A percentile compares a stretch with the other conserved stretches of the same genome.
Evolutionary conservation across 202 grass and related monocot genomes (phyloP).

Genomic region (Carex sylvatica): DNA sequence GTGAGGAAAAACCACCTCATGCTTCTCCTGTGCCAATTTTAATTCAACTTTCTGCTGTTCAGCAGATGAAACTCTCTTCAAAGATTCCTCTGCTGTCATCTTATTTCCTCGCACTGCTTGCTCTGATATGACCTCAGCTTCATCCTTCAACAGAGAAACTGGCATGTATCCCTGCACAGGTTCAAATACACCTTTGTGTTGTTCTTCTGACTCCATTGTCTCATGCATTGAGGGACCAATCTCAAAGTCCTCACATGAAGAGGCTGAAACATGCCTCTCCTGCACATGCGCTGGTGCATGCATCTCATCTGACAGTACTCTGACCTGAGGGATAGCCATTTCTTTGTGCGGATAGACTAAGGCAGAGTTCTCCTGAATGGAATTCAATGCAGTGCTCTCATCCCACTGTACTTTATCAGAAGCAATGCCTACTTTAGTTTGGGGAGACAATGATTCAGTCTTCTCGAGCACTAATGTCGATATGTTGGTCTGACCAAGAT

Average conservation of each 20-base stretch:
- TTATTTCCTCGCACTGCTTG: background rate
- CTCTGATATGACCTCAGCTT: background rate
- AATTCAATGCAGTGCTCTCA: background rate
- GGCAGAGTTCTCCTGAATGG: background rate
- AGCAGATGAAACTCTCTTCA: constrained; percentile 4
- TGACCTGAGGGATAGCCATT: background rate
- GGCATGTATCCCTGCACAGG: background rate
- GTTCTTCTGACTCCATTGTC: background rate
- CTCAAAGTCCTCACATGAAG: background rate
- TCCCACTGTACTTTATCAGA: background rate
- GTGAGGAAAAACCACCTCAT: background rate
- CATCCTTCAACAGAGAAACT: background rate
- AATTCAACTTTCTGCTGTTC: background rate
- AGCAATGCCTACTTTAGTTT: background rate
- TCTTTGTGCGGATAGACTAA: background rate
- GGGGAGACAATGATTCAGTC: background rate
- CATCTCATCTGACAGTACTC: constrained; percentile 3
- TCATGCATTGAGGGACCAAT: background rate
- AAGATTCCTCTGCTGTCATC: background rate
- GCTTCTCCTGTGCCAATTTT: background rate
- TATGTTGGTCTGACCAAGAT: background rate
- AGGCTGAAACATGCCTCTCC: background rate
- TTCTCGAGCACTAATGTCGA: background rate
- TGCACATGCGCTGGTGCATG: background rate
- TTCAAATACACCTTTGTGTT: background rate